Evolutionary conservation across 352 stramenopile species (phyloP).

Genomic region (Thalassiosira livingstoniorum): DNA sequence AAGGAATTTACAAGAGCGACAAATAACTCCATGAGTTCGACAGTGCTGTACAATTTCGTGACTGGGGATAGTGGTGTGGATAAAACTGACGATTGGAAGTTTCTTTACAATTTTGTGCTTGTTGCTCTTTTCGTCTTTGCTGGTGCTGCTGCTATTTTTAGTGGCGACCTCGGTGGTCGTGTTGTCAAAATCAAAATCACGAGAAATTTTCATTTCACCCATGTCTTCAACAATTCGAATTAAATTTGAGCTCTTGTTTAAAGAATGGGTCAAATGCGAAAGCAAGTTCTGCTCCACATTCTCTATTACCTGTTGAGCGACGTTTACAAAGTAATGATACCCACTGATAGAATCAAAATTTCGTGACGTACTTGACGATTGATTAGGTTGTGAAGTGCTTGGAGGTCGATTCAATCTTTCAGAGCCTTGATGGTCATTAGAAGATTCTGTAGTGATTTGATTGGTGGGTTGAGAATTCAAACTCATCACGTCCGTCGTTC

Average conservation of each 20-base stretch:
- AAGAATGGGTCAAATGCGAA: slow-evolving; percentile 7
- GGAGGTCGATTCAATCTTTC: neutral
- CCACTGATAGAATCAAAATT: no score
- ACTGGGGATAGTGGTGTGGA: slow-evolving; percentile 59
- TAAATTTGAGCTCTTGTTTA: slow-evolving; percentile 11
- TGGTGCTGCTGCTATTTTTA: no score
- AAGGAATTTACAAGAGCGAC: slow-evolving; percentile 69
- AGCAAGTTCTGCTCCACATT: slow-evolving; percentile 23
- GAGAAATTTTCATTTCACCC: slow-evolving; percentile 25
- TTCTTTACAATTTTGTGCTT: no score
- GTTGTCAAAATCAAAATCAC: no score
- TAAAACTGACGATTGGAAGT: slow-evolving; percentile 70
- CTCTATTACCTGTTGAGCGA: slow-evolving; percentile 16
- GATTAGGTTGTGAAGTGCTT: neutral
- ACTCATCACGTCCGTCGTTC: neutral
- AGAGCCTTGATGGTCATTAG: neutral
- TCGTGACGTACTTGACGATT: no score
- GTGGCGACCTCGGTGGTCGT: no score
- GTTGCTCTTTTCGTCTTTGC: no score
- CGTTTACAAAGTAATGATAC: no score
- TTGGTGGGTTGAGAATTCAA: slow-evolving; percentile 7
- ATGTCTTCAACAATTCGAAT: slow-evolving; percentile 39
- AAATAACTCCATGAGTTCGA: slow-evolving; percentile 56
- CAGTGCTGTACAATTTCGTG: slow-evolving; percentile 64
- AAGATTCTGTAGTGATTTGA: slow-evolving; percentile 24